Base-by-base conservation (phyloP, 2,329 filamentous ascomycete species). In the Fusarium bactridioides region DNA sequence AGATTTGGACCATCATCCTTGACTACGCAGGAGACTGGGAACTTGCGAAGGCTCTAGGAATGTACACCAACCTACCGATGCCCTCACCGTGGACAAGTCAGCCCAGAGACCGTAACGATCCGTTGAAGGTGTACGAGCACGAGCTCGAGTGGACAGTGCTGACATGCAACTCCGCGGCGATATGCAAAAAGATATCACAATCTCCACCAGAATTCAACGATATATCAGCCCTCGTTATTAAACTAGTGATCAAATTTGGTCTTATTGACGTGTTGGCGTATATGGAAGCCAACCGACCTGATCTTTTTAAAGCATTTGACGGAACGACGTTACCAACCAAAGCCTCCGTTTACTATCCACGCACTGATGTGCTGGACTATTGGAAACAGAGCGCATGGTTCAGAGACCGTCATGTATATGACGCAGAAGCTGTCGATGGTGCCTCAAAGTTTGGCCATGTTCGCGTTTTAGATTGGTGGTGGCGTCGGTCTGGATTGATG, bases 11-110 rank as follows among this genome's bases (percentile, higher is more conserved):
- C 37, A 92, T 95, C 64, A 92, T 98, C 53, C 90, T 98, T 47
- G 93, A 97, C 72, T 90, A 92, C 70, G 89, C 94, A 1, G 90
- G 90, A 47, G 95, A 98, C 80, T 98, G 95, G 95, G 95, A 98
- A 82, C 86, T 97, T 25, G 93, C 95, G 15, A 91, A 91, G 73
- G 92, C 93, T 2, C 85, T 98, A 10, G 91, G 93, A 63, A 89
- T 98, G 48, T 95, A 93, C 78, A 94, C 94, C 3, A 94, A 89
- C 61, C 84, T 97, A 10, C 87, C 90, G 3, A 89, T 91, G 68
- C 94, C 95, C 2, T 71, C 81, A 8, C 89, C 93, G 74, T 97
- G 94, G 94, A 81, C 81, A 16, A 79, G 82, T 31, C 86, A 88
- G 70, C 89, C 92, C 35, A 86, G 88, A 43, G 83, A 87, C 43